A percentile compares a stretch with the other conserved stretches of the same genome.
phyloP scores from a whole-genome alignment of 352 stramenopile species.

The Sclerospora graminicola region DNA sequence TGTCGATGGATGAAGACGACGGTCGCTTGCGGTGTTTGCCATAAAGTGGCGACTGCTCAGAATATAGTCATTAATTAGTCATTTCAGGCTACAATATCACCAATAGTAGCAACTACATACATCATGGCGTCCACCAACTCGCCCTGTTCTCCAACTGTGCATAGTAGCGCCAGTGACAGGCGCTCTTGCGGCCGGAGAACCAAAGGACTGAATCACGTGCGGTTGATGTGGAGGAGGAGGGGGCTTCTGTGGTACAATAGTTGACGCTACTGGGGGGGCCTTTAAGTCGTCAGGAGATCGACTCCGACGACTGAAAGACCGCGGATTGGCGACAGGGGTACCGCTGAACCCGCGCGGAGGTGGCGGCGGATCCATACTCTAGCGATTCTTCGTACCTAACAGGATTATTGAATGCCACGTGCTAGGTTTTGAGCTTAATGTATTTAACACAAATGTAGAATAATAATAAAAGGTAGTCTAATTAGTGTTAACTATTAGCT shows the following conservation, averaged over 20 bases:
- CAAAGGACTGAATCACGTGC: constrained; percentile 8
- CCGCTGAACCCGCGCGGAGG: constrained; percentile 6
- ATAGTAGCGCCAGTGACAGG: constrained; percentile 1
- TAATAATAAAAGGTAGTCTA: no score
- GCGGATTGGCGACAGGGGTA: constrained; percentile 5
- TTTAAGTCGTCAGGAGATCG: not conserved
- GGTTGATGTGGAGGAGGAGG: constrained; percentile 5
- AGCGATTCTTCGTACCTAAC: no score
- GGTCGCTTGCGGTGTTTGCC: constrained; percentile 28
- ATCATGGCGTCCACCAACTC: constrained; percentile 20
- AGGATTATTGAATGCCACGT: constrained; percentile 7
- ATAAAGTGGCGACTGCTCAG: constrained; percentile 26
- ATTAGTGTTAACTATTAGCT: no score
- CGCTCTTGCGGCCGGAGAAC: constrained; percentile 3
- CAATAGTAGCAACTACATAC: constrained; percentile 9
- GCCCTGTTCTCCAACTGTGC: constrained; percentile 20
- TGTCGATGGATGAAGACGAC: constrained; percentile 26
- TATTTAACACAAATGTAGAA: not conserved
- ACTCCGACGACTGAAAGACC: constrained; percentile 5
- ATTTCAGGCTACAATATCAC: not conserved
- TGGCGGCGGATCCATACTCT: constrained; percentile 9
- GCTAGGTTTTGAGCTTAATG: not conserved
- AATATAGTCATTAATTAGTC: not conserved
- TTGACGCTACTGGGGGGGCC: not conserved
- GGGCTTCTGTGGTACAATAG: constrained; percentile 2